Evolutionary conservation across 2,329 filamentous ascomycete genomes (phyloP), one percentile per base, ranked within the genome.

Genomic region (Ophiocordyceps unilateralis): DNA sequence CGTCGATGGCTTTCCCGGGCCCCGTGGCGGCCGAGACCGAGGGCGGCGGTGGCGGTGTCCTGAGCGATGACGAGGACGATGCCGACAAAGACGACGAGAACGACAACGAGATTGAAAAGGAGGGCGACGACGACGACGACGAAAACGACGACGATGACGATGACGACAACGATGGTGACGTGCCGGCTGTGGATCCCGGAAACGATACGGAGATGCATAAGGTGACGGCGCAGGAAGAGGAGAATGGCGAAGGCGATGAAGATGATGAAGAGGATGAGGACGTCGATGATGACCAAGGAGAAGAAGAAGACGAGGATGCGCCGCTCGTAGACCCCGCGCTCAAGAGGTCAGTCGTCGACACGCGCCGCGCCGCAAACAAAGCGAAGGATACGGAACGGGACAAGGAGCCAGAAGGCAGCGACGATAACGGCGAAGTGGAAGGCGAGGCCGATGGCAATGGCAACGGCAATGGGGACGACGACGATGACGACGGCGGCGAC

Each of bases 261-360:
- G 52, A 58, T 14, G 54, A 55, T 36, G 52, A 57, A 26, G 32
- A 40, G 11, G 47, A 46, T 14, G 45, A 40, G n/a, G 51, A 49
- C 22, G 9, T 4, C 4, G 40, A 37, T 15, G 28, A 34, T 2
- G 28, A 36, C 20, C n/a, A n/a, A n/a, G n/a, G n/a, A n/a, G n/a
- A n/a, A n/a, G n/a, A n/a, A n/a, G 23, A 30, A 12, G 42, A 59
- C 21, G 54, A 58, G 21, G 53, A 60, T 40, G 54, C 55, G 8
- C 49, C 50, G 12, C 53, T 53, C 0, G 55, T 60, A 3, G 63
- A 62, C 26, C 54, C 53, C 14, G 60, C 61, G 45, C 56, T 61
- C n/a, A 54, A 19, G 6, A 37, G 24, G 26, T 37, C 38, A n/a
- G 32, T 17, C 10, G 26, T 14, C 15, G n/a, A 19, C 7, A 19